Base-by-base conservation (phyloP, 148 eudicot genomes). In the Heliamphora exappendiculata region DNA sequence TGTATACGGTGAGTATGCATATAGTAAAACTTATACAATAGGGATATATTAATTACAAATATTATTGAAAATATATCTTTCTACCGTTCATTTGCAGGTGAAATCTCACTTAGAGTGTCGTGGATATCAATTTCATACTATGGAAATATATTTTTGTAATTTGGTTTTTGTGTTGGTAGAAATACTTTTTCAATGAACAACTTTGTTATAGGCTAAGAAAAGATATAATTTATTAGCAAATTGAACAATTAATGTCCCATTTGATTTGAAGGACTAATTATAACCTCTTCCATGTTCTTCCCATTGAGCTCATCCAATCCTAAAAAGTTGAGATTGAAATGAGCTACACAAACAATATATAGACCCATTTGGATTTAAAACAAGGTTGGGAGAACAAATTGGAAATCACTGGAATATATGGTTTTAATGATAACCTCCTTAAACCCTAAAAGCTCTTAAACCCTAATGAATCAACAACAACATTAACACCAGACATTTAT, bases 391-490 rank as follows among this genome's bases (percentile, higher is more conserved):
- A 4, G 45, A 10, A 67, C 8, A 0, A 28, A 45, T 31, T 14
- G 13, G 20, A 49, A 26, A 36, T 71, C 26, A 34, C 55, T 45
- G 16, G 11, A 12, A 8, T 11, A 62, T 29, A 70, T 8, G 41
- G 39, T 0, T 22, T 34, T 54, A 5, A 37, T 8, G 8, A 31
- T n/a, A 17, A 51, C 19, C 75, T 37, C 26, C 17, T 55, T 22
- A 73, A 73, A 73, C 29, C 75, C 75, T 54, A 71, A 51, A 31
- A 54, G 55, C 74, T 73, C 33, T 29, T 34, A 72, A 41, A 64
- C 16, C 20, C 8, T 22, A 39, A 3, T 22, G 29, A n/a, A 5
- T 1, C 22, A 44, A 9, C 68, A 74, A 9, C 34, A 63, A 4
- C 44, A 36, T 5, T 12, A 22, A 47, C 45, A 49, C 8, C 16